A percentile compares a stretch with the other conserved stretches of the same genome.
These are phyloP conservation scores for Plasmodium malariae DNA, from an alignment of 169 alveolate genomes.

Conservation along the genomic window DNA sequence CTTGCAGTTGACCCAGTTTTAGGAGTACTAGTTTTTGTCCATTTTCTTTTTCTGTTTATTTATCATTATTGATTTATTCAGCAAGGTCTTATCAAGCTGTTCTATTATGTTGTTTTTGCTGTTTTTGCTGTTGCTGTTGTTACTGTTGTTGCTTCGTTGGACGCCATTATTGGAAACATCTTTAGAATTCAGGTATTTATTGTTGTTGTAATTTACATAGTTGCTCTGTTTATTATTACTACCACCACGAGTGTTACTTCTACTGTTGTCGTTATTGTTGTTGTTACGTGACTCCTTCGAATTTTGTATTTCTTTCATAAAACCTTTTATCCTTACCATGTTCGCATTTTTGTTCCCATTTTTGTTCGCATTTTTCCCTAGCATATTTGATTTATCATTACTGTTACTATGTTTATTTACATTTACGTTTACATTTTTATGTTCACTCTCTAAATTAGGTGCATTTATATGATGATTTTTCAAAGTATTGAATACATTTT, in stretches of 20 bases:
- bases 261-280: not conserved
- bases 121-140: slow-evolving; percentile 14
- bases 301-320: slow-evolving; percentile 62
- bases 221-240: not conserved
- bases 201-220: not conserved
- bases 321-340: slow-evolving; percentile 61
- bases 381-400: not conserved
- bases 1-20: not conserved
- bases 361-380: slow-evolving; percentile 1
- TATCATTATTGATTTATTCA: slow-evolving; percentile 70
- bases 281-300: slow-evolving; percentile 9
- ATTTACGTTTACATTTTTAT: not conserved
- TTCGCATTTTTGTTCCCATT: slow-evolving; percentile 45
- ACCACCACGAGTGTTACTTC: not conserved
- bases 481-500: not conserved
- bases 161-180: not conserved
- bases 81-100: slow-evolving; percentile 62
- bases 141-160: not conserved
- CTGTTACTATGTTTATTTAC: not conserved
- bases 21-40: not conserved
- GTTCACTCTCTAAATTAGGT: not conserved
- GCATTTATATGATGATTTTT: not conserved
- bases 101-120: slow-evolving; percentile 48
- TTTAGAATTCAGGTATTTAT: slow-evolving; percentile 2
- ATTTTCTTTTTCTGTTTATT: slow-evolving; percentile 42